Evolutionary conservation across 371 early-diverging fungal genomes (phyloP), one percentile per base, ranked within the genome.

Genomic region (Zancudomyces culisetae): DNA sequence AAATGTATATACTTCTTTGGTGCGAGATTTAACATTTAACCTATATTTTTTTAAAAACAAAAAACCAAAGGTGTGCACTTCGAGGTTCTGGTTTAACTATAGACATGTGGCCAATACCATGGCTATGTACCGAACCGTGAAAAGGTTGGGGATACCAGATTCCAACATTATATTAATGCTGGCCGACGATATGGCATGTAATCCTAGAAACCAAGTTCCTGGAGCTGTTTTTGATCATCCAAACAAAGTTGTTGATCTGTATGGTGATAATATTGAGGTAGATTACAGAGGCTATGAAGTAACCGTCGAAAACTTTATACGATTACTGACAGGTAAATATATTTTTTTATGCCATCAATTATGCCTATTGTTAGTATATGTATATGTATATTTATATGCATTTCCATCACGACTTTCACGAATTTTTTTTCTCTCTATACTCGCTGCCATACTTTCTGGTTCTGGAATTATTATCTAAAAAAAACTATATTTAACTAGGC

Each of bases 221-320:
- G 97, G 85, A 1, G 84, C 89, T 0, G 91, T 94, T 0, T 94
- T 78, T 69, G 90, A 92, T 62, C 89, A 88, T 68, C 81, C 82
- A 13, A 77, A 72, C 6, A 73, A 83, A 18, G 59, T 71, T 21
- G 60, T 90, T 21, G 93, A 96, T 62, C 64, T 96, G 6, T 93
- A 93, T 57, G 95, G 95, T 23, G 77, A 83, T 42, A 88, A 91
- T 56, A 82, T 94, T 29, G 93, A 93, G 62, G 97, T 97, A 0
- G 97, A 97, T 61, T 97, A 94, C 64, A 74, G 95, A 41, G 97
- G 97, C 10, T 93, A 94, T 64, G 94, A 97, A 57, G 97, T 97
- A 12, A 97, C 92, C 0, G 95, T 92, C 1, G 95, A 94, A 66
- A 91, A 85, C 65, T 91, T 97, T 69, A 89, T 97, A 54, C 76